Evolutionary conservation across 225 moss, liverwort and hornwort species (phyloP).

Genomic region (Polytrichum formosum): DNA sequence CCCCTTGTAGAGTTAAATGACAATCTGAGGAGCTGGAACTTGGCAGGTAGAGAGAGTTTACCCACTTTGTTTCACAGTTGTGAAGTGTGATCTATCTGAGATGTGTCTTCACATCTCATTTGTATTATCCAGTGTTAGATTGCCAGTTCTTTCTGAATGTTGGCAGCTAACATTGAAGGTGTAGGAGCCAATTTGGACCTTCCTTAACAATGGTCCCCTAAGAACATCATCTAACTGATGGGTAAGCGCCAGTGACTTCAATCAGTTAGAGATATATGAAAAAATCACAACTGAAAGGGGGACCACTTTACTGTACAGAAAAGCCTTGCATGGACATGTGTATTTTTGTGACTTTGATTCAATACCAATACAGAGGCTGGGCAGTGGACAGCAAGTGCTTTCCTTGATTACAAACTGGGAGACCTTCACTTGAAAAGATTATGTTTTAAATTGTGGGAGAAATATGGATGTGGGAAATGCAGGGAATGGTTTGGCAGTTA

Average conservation of each 20-base stretch:
- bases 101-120: not conserved
- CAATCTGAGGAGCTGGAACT: no score
- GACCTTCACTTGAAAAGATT: not conserved
- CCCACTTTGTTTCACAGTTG: no score
- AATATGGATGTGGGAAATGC: constrained; percentile 44
- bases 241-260: not conserved
- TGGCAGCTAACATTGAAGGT: constrained; percentile 1
- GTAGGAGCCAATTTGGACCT: not conserved
- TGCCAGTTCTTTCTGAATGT: constrained; percentile 2
- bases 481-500: constrained; percentile 68
- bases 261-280: not conserved
- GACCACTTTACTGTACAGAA: constrained; percentile 1
- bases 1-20: not conserved
- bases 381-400: not conserved
- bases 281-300: not conserved
- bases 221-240: not conserved
- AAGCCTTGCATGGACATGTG: not conserved
- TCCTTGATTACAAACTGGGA: no score
- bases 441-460: constrained; percentile 30
- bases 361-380: not conserved
- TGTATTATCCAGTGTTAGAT: not conserved
- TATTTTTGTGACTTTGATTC: not conserved
- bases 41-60: no score
- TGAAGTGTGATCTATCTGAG: not conserved
- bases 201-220: not conserved